Base-by-base conservation (phyloP, 441 rosid genomes). In the Pelargonium australe region DNA sequence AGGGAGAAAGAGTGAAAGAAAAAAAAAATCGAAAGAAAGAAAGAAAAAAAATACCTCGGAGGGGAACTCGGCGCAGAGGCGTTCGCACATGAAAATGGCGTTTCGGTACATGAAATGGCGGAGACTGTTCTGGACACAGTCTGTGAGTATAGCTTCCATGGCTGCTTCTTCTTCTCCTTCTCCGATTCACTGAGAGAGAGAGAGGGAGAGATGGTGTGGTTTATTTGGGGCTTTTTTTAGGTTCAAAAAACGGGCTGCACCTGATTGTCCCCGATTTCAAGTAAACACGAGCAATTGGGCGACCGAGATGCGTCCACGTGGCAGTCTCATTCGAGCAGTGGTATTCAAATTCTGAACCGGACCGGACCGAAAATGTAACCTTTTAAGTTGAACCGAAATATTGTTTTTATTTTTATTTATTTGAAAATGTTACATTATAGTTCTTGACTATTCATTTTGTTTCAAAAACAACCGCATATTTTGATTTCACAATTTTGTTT, bases 31-130 rank as follows among this genome's bases (percentile, higher is more conserved):
- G 14, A 40, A 41, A 58, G 63, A 43, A 43, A 2, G n/a, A 20
- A 20, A 5, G 43, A 5, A 19, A 28, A 71, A 7, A 20, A 40
- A 23, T 7, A 95, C 99, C 97, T 95, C 97, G 11, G 97, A 83
- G 17, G 97, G 97, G 74, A 87, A 95, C 86, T 95, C 98, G 11
- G 98, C 95, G 70, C 91, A 90, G 77, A 95, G 95, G 64, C 97
- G 95, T 77, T 95, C 99, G 74, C 98, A 92, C 84, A 92, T 83
- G 82, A 95, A 95, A 73, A 89, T 86, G 78, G 98, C 91, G 82
- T 95, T 95, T 20, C 81, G 85, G 81, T 77, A 67, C 77, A 92
- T 86, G 82, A 95, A 90, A 73, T 86, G 84, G 64, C 92, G 92
- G 28, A 92, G 91, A 80, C 93, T 95, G 86, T 82, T 89, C 73